phyloP scores from a whole-genome alignment of 257 asterid genomes.

The Salvia hispanica region DNA sequence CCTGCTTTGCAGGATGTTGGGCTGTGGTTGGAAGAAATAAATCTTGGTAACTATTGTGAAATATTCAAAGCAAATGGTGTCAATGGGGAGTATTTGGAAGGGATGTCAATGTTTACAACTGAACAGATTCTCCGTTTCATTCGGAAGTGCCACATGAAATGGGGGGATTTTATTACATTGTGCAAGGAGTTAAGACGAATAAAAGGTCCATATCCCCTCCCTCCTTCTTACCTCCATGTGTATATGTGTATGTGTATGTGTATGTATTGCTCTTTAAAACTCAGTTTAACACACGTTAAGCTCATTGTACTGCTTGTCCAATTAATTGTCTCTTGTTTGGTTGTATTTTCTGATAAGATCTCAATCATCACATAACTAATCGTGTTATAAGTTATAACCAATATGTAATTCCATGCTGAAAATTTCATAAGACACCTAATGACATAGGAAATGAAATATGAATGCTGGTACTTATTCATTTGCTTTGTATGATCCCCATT shows the following conservation, averaged over 20 bases:
- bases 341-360: constrained; percentile 11
- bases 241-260: not conserved
- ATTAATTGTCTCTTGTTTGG: not conserved
- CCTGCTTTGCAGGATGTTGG: constrained; percentile 81
- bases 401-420: constrained; percentile 8
- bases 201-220: constrained; percentile 61
- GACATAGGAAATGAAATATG: not conserved
- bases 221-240: not conserved
- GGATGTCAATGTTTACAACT: constrained; percentile 97
- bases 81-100: constrained; percentile 97
- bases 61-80: constrained; percentile 90
- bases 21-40: constrained; percentile 95
- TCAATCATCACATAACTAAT: constrained; percentile 22
- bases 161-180: constrained; percentile 98
- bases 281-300: constrained; percentile 13
- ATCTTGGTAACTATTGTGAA: constrained; percentile 86
- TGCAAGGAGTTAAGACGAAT: constrained; percentile 99
- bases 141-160: constrained; percentile 99
- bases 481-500: not conserved
- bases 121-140: constrained; percentile 98
- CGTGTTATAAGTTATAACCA: not conserved
- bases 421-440: not conserved
- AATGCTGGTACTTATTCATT: not conserved
- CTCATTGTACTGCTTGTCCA: constrained; percentile 20
- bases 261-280: not conserved